Evolutionary conservation across 2,329 filamentous ascomycete genomes (phyloP), one percentile per base, ranked within the genome.

Genomic region (Xylariales sp.): DNA sequence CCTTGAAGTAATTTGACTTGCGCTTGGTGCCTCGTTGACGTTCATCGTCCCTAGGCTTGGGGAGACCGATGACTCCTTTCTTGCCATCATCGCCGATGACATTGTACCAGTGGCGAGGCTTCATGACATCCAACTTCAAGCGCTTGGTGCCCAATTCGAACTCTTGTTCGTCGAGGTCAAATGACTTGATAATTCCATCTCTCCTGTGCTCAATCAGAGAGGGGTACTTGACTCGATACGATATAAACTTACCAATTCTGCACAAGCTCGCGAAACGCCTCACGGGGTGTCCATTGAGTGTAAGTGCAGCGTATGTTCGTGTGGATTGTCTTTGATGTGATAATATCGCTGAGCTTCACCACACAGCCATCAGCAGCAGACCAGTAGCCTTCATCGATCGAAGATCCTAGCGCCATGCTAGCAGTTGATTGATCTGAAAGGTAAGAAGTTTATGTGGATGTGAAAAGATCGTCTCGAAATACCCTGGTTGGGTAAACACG

Each of bases 221-320:
- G 21, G 31, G 22, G 14, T 29, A 35, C 19, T 10, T n/a, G n/a
- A n/a, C 24, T 8, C 8, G 24, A 8, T n/a, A 27, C 24, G n/a
- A 8, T 8, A 27, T 8, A 11, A 24, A 38, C 47, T 32, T 46
- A 57, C 61, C 58, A 63, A 43, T 62, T 61, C 34, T 61, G 58
- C 15, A 60, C 46, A 3, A 62, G 42, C 44, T 62, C 60, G 12
- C 58, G 51, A 19, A 63, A 62, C 4, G 59, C 59, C 40, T 60
- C 45, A n/a, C 44, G 32, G 4, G 45, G 36, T n/a, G 28, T 31
- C 46, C 46, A 47, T 20, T 44, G 29, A 2, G 36, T 18, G 21
- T 34, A 40, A 4, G 27, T 40, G 10, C 29, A 10, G 2, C 38
- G 31, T 4, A 40, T 4, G 19, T 31, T 24, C 18, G 28, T 31